Percentiles rank a stretch among this genome's conserved stretches.
Evolutionary conservation across 2,329 filamentous ascomycete genomes (phyloP).

Genomic region (Knufia petricola): DNA sequence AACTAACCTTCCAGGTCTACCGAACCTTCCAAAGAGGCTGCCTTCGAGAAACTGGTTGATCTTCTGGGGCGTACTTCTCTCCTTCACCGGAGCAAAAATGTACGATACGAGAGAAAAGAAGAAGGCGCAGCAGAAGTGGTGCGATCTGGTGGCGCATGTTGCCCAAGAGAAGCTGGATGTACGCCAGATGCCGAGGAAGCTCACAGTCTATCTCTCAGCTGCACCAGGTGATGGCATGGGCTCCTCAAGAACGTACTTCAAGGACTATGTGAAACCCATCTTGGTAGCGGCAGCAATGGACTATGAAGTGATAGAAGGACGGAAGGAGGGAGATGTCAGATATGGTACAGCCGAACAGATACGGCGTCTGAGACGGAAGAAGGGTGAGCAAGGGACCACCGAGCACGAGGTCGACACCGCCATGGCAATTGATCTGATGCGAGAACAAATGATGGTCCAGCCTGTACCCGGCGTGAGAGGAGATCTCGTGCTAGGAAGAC

Average conservation of each 20-base stretch:
- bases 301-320: constrained; percentile 90
- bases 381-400: constrained; percentile 43
- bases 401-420: constrained; percentile 44
- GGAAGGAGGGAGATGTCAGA: constrained; percentile 84
- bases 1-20: constrained; percentile 52
- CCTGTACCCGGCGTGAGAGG: constrained; percentile 67
- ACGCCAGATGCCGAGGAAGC: constrained; percentile 65
- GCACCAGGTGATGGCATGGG: constrained; percentile 81
- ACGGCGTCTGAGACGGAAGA: constrained; percentile 53
- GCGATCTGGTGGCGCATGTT: constrained; percentile 72
- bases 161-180: constrained; percentile 64
- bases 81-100: constrained; percentile 69
- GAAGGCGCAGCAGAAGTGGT: constrained; percentile 77
- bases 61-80: constrained; percentile 70
- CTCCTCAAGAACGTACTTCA: constrained; percentile 84
- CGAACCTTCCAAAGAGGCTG: constrained; percentile 70
- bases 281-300: constrained; percentile 82
- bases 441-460: constrained; percentile 56
- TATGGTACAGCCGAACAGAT: constrained; percentile 80
- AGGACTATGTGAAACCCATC: constrained; percentile 90
- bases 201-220: constrained; percentile 76
- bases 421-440: constrained; percentile 51
- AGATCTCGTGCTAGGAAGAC: constrained; percentile 79
- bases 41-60: constrained; percentile 98
- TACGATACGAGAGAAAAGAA: constrained; percentile 92